A percentile compares a stretch with the other conserved stretches of the same genome.
phyloP scores from a whole-genome alignment of 176 grass and related monocot genomes.

The Guadua angustifolia region DNA sequence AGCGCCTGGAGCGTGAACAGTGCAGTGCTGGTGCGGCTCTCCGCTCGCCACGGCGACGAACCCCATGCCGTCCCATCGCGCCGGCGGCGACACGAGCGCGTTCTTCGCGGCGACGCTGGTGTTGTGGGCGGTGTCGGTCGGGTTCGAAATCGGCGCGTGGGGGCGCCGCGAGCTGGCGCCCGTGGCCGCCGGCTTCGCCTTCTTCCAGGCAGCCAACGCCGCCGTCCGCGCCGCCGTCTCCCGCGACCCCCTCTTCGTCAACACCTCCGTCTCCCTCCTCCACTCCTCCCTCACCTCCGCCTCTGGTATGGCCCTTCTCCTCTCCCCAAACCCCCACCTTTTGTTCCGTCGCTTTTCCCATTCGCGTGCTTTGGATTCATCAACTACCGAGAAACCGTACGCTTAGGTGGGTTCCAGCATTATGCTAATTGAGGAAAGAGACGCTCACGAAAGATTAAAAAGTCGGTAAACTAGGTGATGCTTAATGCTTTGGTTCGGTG shows the following conservation, averaged over 20 bases:
- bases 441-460: background rate
- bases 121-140: slow-evolving; percentile 75
- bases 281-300: slow-evolving; percentile 80
- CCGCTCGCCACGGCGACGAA: slow-evolving; percentile 46
- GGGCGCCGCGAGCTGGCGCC: slow-evolving; percentile 60
- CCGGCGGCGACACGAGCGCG: slow-evolving; percentile 44
- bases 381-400: background rate
- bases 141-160: slow-evolving; percentile 66
- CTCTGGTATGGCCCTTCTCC: slow-evolving; percentile 50
- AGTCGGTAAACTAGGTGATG: background rate
- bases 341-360: slow-evolving; percentile 21
- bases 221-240: slow-evolving; percentile 68
- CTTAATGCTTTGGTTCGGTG: slow-evolving; percentile 9
- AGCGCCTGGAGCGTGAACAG: background rate
- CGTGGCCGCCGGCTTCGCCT: slow-evolving; percentile 72
- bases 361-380: slow-evolving; percentile 13
- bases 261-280: slow-evolving; percentile 88
- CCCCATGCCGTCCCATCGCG: slow-evolving; percentile 52
- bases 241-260: slow-evolving; percentile 79
- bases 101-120: slow-evolving; percentile 90
- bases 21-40: slow-evolving; percentile 20
- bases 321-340: slow-evolving; percentile 3
- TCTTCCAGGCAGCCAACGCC: slow-evolving; percentile 87
- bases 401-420: background rate
- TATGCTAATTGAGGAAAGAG: background rate